phyloP scores from a whole-genome alignment of 179 eudicot genomes.

The Dionaea muscipula region DNA sequence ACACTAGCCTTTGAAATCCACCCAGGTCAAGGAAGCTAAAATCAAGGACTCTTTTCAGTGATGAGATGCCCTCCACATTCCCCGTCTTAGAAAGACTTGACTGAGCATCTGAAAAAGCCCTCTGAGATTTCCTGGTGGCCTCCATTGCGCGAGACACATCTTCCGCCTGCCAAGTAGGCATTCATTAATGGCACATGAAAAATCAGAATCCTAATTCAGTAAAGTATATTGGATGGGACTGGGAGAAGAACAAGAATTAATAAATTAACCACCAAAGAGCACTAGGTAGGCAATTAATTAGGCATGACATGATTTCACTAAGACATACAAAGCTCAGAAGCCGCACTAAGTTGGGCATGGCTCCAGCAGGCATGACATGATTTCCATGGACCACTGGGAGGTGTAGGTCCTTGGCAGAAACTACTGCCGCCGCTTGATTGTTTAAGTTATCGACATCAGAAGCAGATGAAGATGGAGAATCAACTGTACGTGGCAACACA shows the following conservation, averaged over 20 bases:
- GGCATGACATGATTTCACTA: too few species aligned
- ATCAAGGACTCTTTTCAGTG: constrained; percentile 31
- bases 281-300: too few species aligned
- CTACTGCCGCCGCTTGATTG: constrained; percentile 22
- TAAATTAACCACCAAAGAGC: too few species aligned
- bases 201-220: not conserved
- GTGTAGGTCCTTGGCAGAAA: constrained; percentile 18
- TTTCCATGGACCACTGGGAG: constrained; percentile 22
- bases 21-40: constrained; percentile 42
- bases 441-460: constrained; percentile 42
- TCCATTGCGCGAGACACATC: constrained; percentile 36
- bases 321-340: constrained; percentile 34
- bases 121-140: constrained; percentile 28
- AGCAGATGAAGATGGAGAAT: constrained; percentile 46
- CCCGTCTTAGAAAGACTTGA: constrained; percentile 22
- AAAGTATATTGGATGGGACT: too few species aligned
- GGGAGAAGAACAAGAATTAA: too few species aligned
- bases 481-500: constrained; percentile 19
- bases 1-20: constrained; percentile 27
- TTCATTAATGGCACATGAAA: not conserved
- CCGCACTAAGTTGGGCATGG: constrained; percentile 26
- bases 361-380: constrained; percentile 31
- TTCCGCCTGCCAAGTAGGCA: constrained; percentile 18
- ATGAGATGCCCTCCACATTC: constrained; percentile 24
- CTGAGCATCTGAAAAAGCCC: constrained; percentile 27